Base-by-base conservation (phyloP, 2,329 filamentous ascomycete species). In the Proliferodiscus dingleyae region DNA sequence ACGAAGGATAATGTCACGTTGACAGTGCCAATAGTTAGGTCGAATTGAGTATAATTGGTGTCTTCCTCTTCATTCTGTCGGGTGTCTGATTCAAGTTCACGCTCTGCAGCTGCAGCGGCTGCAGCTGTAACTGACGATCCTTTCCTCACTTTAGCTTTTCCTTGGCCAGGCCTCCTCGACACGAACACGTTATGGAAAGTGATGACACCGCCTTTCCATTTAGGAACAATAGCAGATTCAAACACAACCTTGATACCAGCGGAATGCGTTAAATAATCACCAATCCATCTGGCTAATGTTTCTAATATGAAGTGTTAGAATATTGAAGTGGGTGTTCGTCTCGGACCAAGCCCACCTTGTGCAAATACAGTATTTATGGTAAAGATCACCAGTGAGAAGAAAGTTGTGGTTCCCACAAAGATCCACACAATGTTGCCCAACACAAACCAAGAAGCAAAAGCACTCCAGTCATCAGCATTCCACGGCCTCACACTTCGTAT, bases 181-280 rank as follows among this genome's bases (percentile, higher is more conserved):
- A 98, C 87, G 61, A 95, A 97, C 8, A 98, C 93, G 61, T 96
- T 97, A 59, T 87, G 85, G 68, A 98, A 95, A 1, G 88, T 90
- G 53, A 98, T 98, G 32, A 97, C 91, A 24, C 91, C 91, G 60
- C 93, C 86, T 51, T 81, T 83, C 93, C 93, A 98, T 64, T 87
- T 93, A 9, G 93, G 93, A 16, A 98, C 93, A 59, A 98, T 95
- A 18, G 93, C 93, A 30, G 89, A 96, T 68, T 98, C 93, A 64
- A 98, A 98, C 43, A 98, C 85, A 24, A 98, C 87, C 30, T 89
- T 93, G 38, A 97, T 74, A 5, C 93, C 93, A 7, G 90, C 93
- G 15, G 90, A 95, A 62, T 91, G 83, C 2, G 93, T 98, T 21
- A 98, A 72, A 66, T 97, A 96, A 66, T 96, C 94, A 13, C 93